Evolutionary conservation across 106 monocot genomes (phyloP).

Genomic region (Acorus calamus): DNA sequence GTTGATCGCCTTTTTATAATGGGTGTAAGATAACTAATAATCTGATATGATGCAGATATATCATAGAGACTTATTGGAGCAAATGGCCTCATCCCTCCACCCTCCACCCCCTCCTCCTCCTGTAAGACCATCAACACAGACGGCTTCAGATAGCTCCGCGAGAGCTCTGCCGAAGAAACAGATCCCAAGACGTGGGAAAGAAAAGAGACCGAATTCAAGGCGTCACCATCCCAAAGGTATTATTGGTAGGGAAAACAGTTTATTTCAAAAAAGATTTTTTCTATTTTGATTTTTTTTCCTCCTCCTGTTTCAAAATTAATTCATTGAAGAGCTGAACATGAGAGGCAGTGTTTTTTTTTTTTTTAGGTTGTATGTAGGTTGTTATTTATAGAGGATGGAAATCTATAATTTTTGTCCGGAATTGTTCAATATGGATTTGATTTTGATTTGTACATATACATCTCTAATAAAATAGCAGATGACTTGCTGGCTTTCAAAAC

Average conservation of each 20-base stretch:
- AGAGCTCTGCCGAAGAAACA: constrained; percentile 30
- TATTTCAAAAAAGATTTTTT: constrained; percentile 4
- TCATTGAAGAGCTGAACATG: constrained; percentile 2
- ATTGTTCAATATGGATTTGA: constrained; percentile 19
- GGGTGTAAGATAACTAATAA: too few relatives aligned
- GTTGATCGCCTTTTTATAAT: too few relatives aligned
- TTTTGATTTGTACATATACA: constrained; percentile 28
- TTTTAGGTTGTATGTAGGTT: not conserved
- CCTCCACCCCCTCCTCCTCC: constrained; percentile 2
- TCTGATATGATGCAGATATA: constrained; percentile 41
- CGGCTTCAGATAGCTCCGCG: not conserved
- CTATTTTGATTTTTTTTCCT: not conserved
- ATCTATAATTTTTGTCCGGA: constrained; percentile 1
- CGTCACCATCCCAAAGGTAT: constrained; percentile 22
- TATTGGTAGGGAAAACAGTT: constrained; percentile 17
- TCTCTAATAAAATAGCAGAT: constrained; percentile 12
- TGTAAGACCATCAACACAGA: constrained; percentile 8
- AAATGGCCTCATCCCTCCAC: constrained; percentile 17
- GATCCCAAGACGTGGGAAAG: constrained; percentile 23
- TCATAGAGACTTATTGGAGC: constrained; percentile 68
- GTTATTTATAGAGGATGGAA: not conserved
- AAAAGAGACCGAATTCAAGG: constrained; percentile 38
- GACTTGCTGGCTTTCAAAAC: not conserved
- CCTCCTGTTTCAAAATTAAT: constrained; percentile 1
- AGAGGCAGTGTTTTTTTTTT: not conserved